Base-by-base conservation (phyloP, 2,329 filamentous ascomycete species). In the Monosporascus sp. region DNA sequence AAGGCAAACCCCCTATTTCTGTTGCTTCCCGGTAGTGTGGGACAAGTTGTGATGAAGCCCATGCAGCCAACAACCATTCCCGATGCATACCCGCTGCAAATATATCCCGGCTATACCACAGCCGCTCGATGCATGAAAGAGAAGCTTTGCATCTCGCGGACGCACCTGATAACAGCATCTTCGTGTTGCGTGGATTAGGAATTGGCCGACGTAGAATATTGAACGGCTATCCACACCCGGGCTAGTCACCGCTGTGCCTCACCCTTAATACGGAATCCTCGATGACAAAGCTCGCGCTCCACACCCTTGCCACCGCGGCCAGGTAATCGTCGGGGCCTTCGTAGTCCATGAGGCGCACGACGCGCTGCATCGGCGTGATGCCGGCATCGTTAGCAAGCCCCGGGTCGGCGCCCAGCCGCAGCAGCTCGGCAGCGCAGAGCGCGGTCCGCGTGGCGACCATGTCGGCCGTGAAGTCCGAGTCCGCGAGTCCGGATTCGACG, bases 221-320 rank as follows among this genome's bases (percentile, higher is more conserved):
- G 11, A 34, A 34, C 11, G 11, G 31, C 9, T 34, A 34, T 34
- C 31, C 9, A 5, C 31, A 5, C 31, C 31, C 4, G 5, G 31
- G 11, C 31, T 34, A 34, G 11, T 24, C 39, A 14, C 22, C 39
- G 11, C 3, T 1, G 18, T 8, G 11, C 39, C 22, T 42, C 18
- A 11, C 39, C 9, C 18, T 42, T 5, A 27, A 27, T 3, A 27
- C 17, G 14, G 11, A 14, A 24, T 22, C 24, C 15, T 46, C 6
- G 15, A 51, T 61, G 50, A 63, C 56, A 37, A 66, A 55, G 8
- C 44, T 66, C 3, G 51, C 63, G 18, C 65, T 68, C 44, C 63
- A 68, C 41, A 60, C 66, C 14, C 60, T 67, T 2, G 65, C 51
- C 18, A 62, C 45, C 36, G 47, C 49, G 31, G 44, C 50, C n/a